Base-by-base conservation (phyloP, 2,329 filamentous ascomycete genomes). In the Verticillium zaregamsianum region DNA sequence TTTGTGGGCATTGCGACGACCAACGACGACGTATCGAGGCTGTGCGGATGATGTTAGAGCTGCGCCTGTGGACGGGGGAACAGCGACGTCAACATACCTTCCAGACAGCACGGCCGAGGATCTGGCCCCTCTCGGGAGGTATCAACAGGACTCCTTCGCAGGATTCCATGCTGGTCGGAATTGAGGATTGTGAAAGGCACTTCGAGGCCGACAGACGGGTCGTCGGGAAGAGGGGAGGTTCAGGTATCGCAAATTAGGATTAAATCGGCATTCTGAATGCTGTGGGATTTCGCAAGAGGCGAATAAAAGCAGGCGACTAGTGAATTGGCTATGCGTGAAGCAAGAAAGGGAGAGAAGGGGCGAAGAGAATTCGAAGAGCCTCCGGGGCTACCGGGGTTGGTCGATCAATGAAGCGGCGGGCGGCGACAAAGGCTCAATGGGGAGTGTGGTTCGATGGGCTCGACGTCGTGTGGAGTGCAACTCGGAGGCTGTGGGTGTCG, bases 1-100 rank as follows among this genome's bases (percentile, higher is more conserved):
- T 59, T 64, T 65, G 33, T 71, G 70, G 33, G 73, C 65, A 61
- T 63, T 67, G 60, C 72, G 72, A 60, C 70, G 70, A 61, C 84
- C 84, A 61, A 88, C 76, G 61, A 86, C 77, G 57, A 89, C 80
- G 72, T 85, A 87, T 73, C 86, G 85, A 69, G 81, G 68, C 86
- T 88, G 70, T 40, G 55, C 63, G 31, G 25, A 62, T 45, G 69
- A 54, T 69, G 63, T 65, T 60, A 63, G 63, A 61, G 39, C 60
- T 33, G 63, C 55, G 63, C 33, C 5, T 32, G 7, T n/a, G 57
- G 59, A 45, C 58, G 59, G 15, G 28, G 35, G 45, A 17, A n/a
- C 9, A 33, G 55, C 60, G 54, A 55, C 35, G 32, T 17, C 12
- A 57, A 64, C 76, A 59, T 68, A 83, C 82, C 79, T 84, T 84